Conservation (phyloP, 2,329 filamentous ascomycete species). For the Myriosclerotinia scirpicola region DNA sequence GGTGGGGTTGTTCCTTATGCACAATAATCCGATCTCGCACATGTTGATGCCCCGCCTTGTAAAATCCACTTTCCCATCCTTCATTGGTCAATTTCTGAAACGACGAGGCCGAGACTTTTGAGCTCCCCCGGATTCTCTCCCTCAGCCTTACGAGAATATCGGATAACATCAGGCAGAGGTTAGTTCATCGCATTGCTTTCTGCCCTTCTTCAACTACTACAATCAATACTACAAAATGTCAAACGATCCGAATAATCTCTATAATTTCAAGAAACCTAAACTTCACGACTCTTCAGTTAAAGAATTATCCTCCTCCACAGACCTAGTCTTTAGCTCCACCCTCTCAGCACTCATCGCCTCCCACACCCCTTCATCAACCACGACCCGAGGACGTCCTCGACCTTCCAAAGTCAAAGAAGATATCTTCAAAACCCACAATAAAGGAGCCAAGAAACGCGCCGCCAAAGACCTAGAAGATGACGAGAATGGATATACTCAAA, state of each 20-base stretch:
- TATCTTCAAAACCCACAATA: slow-evolving; percentile 68
- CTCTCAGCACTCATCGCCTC: slow-evolving; percentile 76
- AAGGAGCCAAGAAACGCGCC: slow-evolving; percentile 61
- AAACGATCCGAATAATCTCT: slow-evolving; percentile 56
- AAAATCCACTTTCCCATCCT: not conserved
- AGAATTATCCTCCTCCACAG: slow-evolving; percentile 68
- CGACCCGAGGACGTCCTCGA: slow-evolving; percentile 52
- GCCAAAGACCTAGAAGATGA: slow-evolving; percentile 55
- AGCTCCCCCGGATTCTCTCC: not conserved
- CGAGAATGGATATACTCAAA: slow-evolving; percentile 56
- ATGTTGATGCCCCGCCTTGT: slow-evolving; percentile 1
- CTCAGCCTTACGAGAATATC: slow-evolving; percentile 8
- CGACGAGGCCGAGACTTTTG: not conserved
- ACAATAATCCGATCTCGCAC: slow-evolving; percentile 24
- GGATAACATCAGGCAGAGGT: not conserved
- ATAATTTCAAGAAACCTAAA: slow-evolving; percentile 72
- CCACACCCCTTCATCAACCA: slow-evolving; percentile 44
- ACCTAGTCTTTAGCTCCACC: slow-evolving; percentile 84
- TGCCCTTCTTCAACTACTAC: not conserved
- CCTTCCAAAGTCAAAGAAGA: slow-evolving; percentile 61
- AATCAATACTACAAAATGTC: slow-evolving; percentile 18
- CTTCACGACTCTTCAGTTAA: slow-evolving; percentile 52
- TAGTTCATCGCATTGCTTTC: not conserved
- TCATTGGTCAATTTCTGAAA: not conserved
- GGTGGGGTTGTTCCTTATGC: slow-evolving; percentile 19